Percentiles rank a stretch among this genome's conserved stretches.
Conservation (phyloP, 371 early-diverging fungal species). For the Synchytrium microbalum region DNA sequence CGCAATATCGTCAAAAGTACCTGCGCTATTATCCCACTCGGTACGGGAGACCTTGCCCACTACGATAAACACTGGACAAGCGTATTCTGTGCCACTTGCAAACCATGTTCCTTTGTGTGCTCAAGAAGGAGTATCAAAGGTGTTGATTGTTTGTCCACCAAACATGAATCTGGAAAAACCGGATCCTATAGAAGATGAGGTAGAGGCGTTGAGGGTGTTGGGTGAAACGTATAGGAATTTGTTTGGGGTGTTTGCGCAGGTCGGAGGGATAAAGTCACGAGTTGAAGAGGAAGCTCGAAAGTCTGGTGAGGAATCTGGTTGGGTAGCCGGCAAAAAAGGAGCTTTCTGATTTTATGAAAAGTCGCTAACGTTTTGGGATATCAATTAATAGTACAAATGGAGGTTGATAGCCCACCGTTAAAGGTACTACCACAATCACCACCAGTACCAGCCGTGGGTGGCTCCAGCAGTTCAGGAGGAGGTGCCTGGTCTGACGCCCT, state of each 20-base stretch:
- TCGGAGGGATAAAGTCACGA: too few species aligned
- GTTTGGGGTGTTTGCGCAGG: conserved; percentile 8
- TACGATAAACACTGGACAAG: conserved; percentile 8
- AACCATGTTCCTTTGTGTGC: neutral
- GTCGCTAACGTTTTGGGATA: too few species aligned
- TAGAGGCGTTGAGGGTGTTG: conserved; percentile 3
- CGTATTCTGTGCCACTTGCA: conserved; percentile 14
- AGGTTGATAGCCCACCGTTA: too few species aligned
- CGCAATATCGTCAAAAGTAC: too few species aligned
- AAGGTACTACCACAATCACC: neutral
- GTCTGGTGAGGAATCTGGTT: too few species aligned
- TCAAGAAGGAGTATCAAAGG: conserved; percentile 16
- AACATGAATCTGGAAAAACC: conserved; percentile 21
- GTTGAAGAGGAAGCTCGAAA: too few species aligned
- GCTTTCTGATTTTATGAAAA: too few species aligned
- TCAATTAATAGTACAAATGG: too few species aligned
- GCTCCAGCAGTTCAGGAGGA: neutral
- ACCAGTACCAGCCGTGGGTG: neutral
- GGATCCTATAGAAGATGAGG: conserved; percentile 12
- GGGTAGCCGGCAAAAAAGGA: too few species aligned
- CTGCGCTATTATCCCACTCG: too few species aligned
- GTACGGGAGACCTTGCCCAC: too few species aligned
- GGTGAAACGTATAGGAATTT: conserved; percentile 1
- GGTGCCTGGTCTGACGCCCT: conserved; percentile 10
- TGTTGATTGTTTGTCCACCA: conserved; percentile 16